Conservation (phyloP, 129 eudicot species). For the Dittrichia graveolens region DNA sequence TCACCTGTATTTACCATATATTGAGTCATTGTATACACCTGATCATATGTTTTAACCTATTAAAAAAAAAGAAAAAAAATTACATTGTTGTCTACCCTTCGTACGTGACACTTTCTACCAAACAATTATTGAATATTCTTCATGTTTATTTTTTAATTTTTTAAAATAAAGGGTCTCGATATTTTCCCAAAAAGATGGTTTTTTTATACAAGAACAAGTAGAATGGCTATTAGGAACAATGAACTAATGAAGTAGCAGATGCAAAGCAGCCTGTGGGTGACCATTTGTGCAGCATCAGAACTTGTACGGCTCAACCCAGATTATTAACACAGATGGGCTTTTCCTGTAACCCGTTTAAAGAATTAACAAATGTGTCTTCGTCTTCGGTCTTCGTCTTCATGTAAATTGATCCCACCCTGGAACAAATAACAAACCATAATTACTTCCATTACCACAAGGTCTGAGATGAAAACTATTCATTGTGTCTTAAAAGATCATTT, state of each 20-base stretch:
- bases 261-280: background rate
- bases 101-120: background rate
- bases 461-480: background rate
- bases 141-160: background rate
- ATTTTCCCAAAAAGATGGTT: background rate
- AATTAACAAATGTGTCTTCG: constrained; percentile 6
- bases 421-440: background rate
- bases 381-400: constrained; percentile 22
- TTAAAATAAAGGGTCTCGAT: background rate
- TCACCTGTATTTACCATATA: constrained; percentile 6
- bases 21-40: background rate
- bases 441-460: background rate
- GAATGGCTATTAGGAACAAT: background rate
- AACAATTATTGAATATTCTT: background rate
- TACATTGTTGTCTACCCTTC: background rate
- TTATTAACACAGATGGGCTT: constrained; percentile 10
- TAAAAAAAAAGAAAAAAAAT: background rate
- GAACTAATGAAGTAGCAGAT: background rate
- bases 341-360: constrained; percentile 7
- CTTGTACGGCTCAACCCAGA: constrained; percentile 10
- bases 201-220: background rate
- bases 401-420: constrained; percentile 22
- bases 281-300: constrained; percentile 1
- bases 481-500: background rate
- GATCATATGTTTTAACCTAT: background rate